phyloP scores from a whole-genome alignment of 73 alveolate genomes.

The Symbiodinium natans region DNA sequence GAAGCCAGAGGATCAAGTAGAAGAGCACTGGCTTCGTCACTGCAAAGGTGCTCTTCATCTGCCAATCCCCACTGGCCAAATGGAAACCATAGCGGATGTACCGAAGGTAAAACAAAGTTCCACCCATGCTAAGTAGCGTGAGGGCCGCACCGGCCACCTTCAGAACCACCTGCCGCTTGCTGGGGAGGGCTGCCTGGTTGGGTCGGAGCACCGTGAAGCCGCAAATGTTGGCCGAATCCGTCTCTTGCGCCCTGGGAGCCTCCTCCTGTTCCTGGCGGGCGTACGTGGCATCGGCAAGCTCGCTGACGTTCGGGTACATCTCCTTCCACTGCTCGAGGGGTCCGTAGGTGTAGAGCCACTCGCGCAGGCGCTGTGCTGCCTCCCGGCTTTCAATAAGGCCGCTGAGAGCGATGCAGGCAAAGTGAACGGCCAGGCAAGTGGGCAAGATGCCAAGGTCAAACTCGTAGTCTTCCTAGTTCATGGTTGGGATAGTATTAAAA shows the following conservation, averaged over 20 bases:
- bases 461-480: not conserved
- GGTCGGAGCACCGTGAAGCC: not conserved
- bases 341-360: constrained; percentile 28
- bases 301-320: constrained; percentile 10
- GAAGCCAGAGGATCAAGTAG: constrained; percentile 6
- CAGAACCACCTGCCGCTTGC: not conserved
- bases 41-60: not conserved
- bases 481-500: too few relatives aligned
- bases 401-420: not conserved
- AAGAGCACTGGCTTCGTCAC: not conserved
- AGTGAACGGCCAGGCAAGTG: constrained; percentile 9
- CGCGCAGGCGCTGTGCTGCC: constrained; percentile 24
- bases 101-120: not conserved
- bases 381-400: not conserved
- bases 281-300: constrained; percentile 1
- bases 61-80: not conserved
- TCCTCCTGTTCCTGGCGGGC: not conserved
- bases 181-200: not conserved
- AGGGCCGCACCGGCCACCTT: not conserved
- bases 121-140: not conserved
- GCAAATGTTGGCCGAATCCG: not conserved
- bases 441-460: not conserved
- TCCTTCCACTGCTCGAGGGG: constrained; percentile 21
- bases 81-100: not conserved
- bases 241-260: too few relatives aligned